Evolutionary conservation across 495 filamentous ascomycete species (phyloP).

Genomic region (Terfezia claveryi): DNA sequence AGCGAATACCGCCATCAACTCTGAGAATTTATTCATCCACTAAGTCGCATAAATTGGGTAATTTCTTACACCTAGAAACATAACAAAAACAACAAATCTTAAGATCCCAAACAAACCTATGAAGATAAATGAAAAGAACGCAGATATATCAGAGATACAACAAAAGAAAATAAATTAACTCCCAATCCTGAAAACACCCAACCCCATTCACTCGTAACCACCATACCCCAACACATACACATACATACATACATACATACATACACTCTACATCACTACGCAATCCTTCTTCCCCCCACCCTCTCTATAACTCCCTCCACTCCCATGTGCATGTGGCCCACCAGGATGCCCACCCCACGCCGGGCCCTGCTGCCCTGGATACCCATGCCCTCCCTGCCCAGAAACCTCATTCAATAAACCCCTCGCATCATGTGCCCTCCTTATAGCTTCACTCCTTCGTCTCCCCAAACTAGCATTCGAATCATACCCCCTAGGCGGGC

Average conservation of each 20-base stretch:
- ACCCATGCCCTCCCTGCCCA: constrained; percentile 1
- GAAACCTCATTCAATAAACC: constrained; percentile 8
- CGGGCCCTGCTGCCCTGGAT: background rate
- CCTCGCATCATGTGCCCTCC: constrained; percentile 4
- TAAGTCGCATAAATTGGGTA: no score
- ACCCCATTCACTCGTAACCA: background rate
- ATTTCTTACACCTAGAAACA: no score
- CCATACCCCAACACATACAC: background rate
- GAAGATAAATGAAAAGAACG: no score
- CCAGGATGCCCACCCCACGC: background rate
- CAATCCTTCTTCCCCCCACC: constrained; percentile 4
- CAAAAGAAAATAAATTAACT: no score
- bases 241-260: no score
- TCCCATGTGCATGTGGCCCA: background rate
- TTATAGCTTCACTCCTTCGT: background rate
- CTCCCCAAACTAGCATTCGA: background rate
- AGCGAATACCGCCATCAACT: no score
- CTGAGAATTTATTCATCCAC: no score
- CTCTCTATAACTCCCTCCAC: background rate
- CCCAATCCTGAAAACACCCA: background rate
- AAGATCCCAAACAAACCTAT: no score
- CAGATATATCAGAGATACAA: no score
- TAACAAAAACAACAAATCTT: no score
- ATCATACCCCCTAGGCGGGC: background rate
- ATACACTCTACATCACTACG: constrained; percentile 1